These are phyloP conservation scores for Discostella pseudostelligera DNA, from an alignment of 108 stramenopile species.

Conservation along the genomic window DNA sequence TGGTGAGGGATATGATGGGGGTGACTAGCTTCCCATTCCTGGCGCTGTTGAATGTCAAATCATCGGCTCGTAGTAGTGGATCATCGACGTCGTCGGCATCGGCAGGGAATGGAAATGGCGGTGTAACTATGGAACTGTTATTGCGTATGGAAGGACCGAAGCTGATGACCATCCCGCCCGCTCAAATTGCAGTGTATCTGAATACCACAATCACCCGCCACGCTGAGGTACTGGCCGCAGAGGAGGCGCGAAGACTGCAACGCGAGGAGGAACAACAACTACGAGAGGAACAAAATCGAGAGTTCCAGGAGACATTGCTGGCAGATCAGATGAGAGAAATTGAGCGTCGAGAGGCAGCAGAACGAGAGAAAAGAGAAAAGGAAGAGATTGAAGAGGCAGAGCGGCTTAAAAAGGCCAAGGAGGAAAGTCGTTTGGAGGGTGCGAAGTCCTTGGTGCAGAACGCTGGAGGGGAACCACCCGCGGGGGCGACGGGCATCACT, in stretches of 20 bases:
- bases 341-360: conserved; percentile 27
- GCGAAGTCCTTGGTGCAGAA: conserved; percentile 41
- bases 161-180: conserved; percentile 42
- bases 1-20: conserved; percentile 54
- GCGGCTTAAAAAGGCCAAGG: conserved; percentile 28
- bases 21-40: conserved; percentile 67
- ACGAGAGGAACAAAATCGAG: conserved; percentile 77
- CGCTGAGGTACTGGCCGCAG: conserved; percentile 47
- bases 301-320: conserved; percentile 73
- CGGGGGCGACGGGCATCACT: conserved; percentile 44
- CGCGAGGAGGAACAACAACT: conserved; percentile 72
- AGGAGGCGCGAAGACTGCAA: conserved; percentile 52
- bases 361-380: conserved; percentile 50
- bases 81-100: conserved; percentile 1
- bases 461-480: conserved; percentile 23
- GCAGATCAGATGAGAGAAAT: conserved; percentile 63
- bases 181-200: conserved; percentile 48
- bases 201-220: conserved; percentile 53
- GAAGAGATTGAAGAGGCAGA: conserved; percentile 45
- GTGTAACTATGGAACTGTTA: conserved; percentile 48
- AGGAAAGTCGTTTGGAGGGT: conserved; percentile 47
- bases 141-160: conserved; percentile 63
- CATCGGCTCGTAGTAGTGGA: conserved; percentile 14
- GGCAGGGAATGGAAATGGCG: conserved; percentile 4
- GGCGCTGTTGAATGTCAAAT: conserved; percentile 63